Conservation (phyloP, 306 rosid species). For the Inga laurina region DNA sequence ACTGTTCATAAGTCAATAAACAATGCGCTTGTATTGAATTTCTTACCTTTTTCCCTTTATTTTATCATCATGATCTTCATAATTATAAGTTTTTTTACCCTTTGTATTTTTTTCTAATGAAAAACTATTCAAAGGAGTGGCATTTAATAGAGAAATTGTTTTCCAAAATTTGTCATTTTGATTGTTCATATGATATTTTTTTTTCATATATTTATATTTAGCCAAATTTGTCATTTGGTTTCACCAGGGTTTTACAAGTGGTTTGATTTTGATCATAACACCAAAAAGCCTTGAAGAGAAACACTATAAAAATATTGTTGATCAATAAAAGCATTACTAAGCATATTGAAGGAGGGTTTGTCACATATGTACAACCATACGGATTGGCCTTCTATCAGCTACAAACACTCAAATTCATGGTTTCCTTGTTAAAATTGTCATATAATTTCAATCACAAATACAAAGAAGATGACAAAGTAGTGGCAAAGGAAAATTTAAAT, state of each 20-base stretch:
- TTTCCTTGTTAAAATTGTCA: neutral
- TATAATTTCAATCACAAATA: slow-evolving; percentile 5
- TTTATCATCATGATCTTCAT: neutral
- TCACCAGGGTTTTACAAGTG: neutral
- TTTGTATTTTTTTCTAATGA: neutral
- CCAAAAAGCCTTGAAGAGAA: neutral
- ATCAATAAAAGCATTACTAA: neutral
- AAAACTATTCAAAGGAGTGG: neutral
- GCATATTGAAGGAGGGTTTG: no score
- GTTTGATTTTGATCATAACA: neutral
- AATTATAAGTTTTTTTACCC: neutral
- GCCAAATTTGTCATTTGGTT: neutral
- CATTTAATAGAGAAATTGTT: neutral
- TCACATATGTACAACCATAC: neutral
- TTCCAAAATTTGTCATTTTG: neutral
- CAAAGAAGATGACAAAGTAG: slow-evolving; percentile 2
- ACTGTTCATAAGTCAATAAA: neutral
- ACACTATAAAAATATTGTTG: neutral
- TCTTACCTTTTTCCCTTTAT: neutral
- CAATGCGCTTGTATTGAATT: neutral
- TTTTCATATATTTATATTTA: neutral
- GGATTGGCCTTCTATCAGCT: neutral
- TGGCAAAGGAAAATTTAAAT: neutral
- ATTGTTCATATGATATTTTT: neutral
- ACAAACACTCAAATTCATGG: neutral